Conservation (phyloP, 768 basidiomycete genomes). For the Omphalotus guepiniiformis region DNA sequence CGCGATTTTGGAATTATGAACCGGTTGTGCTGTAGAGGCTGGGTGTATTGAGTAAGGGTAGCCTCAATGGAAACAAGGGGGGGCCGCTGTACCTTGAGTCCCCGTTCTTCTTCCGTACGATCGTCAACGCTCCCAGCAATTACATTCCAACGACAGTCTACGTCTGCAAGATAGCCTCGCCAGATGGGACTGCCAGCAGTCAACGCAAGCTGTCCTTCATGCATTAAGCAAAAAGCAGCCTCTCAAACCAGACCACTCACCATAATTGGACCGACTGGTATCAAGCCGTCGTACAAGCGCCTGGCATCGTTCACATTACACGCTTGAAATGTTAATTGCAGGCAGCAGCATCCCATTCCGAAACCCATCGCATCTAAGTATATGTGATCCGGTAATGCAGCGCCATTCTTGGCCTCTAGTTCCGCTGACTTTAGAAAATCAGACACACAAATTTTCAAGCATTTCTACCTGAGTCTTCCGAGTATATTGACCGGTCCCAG, state of each 20-base stretch:
- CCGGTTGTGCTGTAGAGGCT: slow-evolving; percentile 76
- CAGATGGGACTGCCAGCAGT: slow-evolving; percentile 94
- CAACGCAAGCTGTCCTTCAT: slow-evolving; percentile 67
- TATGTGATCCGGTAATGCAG: slow-evolving; percentile 85
- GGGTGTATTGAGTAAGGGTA: neutral
- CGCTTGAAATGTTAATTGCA: slow-evolving; percentile 97
- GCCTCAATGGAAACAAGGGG: slow-evolving; percentile 2
- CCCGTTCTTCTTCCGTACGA: slow-evolving; percentile 92
- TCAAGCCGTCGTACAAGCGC: slow-evolving; percentile 92
- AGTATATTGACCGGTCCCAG: slow-evolving; percentile 76
- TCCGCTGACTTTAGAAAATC: slow-evolving; percentile 11
- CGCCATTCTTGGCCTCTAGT: slow-evolving; percentile 84
- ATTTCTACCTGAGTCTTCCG: slow-evolving; percentile 75
- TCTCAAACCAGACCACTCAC: slow-evolving; percentile 38
- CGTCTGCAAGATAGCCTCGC: slow-evolving; percentile 92
- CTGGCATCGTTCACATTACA: slow-evolving; percentile 92
- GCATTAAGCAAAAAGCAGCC: slow-evolving; percentile 6
- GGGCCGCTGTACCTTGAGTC: slow-evolving; percentile 54
- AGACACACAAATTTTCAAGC: slow-evolving; percentile 5
- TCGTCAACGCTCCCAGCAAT: slow-evolving; percentile 99
- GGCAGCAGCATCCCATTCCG: slow-evolving; percentile 98
- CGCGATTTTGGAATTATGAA: slow-evolving; percentile 92
- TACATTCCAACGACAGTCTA: slow-evolving; percentile 98
- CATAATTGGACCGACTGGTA: slow-evolving; percentile 94
- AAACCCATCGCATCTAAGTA: slow-evolving; percentile 99